Evolutionary conservation across 2,329 filamentous ascomycete species (phyloP).

Genomic region (Fusarium protoensiforme): DNA sequence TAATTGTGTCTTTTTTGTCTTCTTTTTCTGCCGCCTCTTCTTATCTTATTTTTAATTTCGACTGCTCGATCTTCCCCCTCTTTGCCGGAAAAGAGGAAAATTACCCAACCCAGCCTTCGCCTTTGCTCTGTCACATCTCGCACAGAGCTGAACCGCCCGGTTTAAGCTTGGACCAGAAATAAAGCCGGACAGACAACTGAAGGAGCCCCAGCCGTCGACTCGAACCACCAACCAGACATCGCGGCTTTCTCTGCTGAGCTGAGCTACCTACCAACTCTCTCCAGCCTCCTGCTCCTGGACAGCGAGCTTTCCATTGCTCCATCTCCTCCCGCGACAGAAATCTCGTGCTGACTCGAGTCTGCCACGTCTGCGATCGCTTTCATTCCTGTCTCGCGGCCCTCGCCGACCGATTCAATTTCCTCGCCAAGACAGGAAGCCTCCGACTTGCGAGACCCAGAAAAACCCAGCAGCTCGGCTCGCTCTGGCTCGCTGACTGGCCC

Average conservation of each 20-base stretch:
- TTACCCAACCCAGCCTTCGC: background rate
- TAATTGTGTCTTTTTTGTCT: constrained; percentile 16
- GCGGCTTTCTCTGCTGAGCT: constrained; percentile 12
- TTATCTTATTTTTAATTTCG: constrained; percentile 4
- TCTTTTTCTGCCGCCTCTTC: constrained; percentile 2
- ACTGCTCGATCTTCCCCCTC: background rate
- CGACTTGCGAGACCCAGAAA: constrained; percentile 38
- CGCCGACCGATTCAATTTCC: constrained; percentile 30
- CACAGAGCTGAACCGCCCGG: constrained; percentile 34
- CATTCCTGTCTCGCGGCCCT: constrained; percentile 37
- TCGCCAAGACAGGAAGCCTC: constrained; percentile 35
- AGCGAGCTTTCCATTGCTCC: constrained; percentile 9
- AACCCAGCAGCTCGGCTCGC: constrained; percentile 32
- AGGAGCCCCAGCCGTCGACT: constrained; percentile 17
- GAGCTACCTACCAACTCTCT: constrained; percentile 19
- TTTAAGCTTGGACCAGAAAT: constrained; percentile 35
- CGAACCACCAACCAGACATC: constrained; percentile 29
- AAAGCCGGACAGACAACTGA: constrained; percentile 18
- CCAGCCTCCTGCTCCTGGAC: constrained; percentile 25
- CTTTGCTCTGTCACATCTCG: constrained; percentile 31
- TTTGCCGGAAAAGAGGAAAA: constrained; percentile 6
- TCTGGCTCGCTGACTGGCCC: constrained; percentile 34
- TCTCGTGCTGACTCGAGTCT: constrained; percentile 25
- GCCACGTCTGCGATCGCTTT: constrained; percentile 27
- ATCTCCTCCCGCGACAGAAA: constrained; percentile 11